Evolutionary conservation across 768 basidiomycete species (phyloP).

Genomic region (Hebeloma cylindrosporum): DNA sequence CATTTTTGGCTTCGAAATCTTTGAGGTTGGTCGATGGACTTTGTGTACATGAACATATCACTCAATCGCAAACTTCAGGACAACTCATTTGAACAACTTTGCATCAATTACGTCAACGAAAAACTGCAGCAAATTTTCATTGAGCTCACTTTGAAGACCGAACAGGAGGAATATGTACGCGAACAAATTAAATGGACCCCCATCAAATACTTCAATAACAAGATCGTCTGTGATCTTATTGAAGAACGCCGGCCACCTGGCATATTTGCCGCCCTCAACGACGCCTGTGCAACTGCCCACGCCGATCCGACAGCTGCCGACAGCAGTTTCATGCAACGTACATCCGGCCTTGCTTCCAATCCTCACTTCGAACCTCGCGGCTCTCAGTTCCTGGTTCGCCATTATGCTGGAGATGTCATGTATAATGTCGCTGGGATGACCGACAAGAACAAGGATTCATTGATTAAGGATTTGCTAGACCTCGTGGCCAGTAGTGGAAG

Average conservation of each 20-base stretch:
- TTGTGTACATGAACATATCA: neutral
- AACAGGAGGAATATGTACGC: conserved; percentile 98
- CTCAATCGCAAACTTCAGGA: conserved; percentile 48
- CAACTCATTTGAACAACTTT: conserved; percentile 96
- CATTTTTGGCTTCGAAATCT: conserved; percentile 99
- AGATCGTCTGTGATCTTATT: conserved; percentile 96
- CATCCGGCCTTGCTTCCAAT: conserved; percentile 77
- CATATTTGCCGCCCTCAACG: conserved; percentile 96
- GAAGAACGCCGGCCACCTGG: conserved; percentile 96
- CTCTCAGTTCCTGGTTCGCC: conserved; percentile 89
- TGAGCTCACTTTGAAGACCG: conserved; percentile 96
- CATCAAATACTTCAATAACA: conserved; percentile 99
- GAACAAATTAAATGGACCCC: conserved; percentile 99
- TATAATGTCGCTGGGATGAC: conserved; percentile 99
- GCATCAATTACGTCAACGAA: conserved; percentile 99
- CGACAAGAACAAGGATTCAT: conserved; percentile 98
- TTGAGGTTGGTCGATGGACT: conserved; percentile 57
- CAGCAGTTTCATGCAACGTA: conserved; percentile 93
- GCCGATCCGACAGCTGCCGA: conserved; percentile 96
- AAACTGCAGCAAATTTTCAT: conserved; percentile 99
- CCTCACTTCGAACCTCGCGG: conserved; percentile 96
- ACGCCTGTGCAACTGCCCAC: conserved; percentile 98
- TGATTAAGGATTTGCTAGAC: conserved; percentile 93
- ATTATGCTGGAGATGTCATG: conserved; percentile 98
- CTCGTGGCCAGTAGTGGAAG: conserved; percentile 80